phyloP scores from a whole-genome alignment of 2,329 filamentous ascomycete species.

The Ophiostoma triangulosporum region DNA sequence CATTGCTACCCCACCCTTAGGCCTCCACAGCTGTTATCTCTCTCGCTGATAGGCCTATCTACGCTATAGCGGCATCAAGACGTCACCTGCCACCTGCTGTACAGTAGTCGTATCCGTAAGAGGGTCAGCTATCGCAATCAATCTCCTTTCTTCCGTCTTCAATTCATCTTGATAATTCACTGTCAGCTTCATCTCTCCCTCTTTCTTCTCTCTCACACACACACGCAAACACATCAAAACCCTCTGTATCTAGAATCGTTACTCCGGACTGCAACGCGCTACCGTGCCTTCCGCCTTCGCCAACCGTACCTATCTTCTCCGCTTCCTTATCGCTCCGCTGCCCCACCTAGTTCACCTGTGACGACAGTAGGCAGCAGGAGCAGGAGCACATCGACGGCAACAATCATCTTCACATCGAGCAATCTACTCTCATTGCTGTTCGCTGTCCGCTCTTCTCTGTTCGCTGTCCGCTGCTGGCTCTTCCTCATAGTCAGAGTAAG shows the following conservation, averaged over 20 bases:
- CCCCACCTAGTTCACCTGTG: background rate
- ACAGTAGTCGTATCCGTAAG: constrained; percentile 1
- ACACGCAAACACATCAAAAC: too few species aligned
- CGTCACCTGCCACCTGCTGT: constrained; percentile 10
- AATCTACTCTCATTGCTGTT: background rate
- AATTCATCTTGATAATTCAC: background rate
- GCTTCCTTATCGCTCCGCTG: constrained; percentile 1
- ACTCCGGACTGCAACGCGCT: background rate
- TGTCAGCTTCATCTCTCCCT: background rate
- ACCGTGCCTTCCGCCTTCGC: background rate
- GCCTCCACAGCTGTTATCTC: constrained; percentile 4
- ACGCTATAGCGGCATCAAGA: constrained; percentile 3
- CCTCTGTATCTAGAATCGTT: background rate
- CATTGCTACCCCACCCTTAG: constrained; percentile 6
- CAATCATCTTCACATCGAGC: background rate
- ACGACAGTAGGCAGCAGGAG: background rate
- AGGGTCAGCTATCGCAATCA: background rate
- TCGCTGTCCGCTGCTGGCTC: background rate
- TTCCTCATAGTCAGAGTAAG: background rate
- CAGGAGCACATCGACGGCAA: constrained; percentile 3
- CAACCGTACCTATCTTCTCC: background rate
- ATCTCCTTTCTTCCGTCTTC: background rate
- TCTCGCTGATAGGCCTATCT: constrained; percentile 9
- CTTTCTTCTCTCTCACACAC: background rate
- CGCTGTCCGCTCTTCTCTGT: background rate